Percentiles rank a stretch among this genome's conserved stretches.
phyloP scores from a whole-genome alignment of 2,329 filamentous ascomycete species.

The Fusarium aywerte region DNA sequence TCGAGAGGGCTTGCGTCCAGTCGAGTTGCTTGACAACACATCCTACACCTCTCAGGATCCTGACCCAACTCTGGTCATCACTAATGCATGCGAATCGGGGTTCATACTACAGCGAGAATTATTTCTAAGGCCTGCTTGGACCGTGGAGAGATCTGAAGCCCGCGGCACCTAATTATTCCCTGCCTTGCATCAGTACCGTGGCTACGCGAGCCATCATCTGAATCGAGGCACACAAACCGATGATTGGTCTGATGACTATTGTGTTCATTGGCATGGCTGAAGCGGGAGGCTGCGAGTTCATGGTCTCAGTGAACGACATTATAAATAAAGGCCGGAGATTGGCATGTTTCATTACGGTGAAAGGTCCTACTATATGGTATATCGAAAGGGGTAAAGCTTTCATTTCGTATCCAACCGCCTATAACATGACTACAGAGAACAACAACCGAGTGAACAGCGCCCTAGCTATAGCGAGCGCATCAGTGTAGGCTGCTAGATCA shows the following conservation, averaged over 20 bases:
- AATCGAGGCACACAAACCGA: background rate
- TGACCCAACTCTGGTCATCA: slow-evolving; percentile 7
- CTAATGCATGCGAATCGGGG: slow-evolving; percentile 58
- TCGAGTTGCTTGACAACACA: background rate
- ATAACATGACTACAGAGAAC: background rate
- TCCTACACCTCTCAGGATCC: background rate
- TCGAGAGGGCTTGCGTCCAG: background rate
- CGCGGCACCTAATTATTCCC: background rate
- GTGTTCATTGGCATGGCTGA: slow-evolving; percentile 11
- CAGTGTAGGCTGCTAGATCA: background rate
- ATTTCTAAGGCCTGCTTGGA: background rate
- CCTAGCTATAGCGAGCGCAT: background rate
- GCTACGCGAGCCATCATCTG: slow-evolving; percentile 11
- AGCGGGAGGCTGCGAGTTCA: background rate
- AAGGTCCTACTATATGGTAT: slow-evolving; percentile 3
- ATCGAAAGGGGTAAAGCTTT: background rate
- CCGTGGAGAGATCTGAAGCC: background rate
- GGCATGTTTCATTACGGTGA: slow-evolving; percentile 25
- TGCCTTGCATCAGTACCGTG: slow-evolving; percentile 5
- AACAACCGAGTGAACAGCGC: background rate
- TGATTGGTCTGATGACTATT: slow-evolving; percentile 6
- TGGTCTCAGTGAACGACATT: rapidly evolving
- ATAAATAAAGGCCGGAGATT: background rate
- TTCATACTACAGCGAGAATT: slow-evolving; percentile 10
- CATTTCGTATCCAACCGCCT: background rate